Base-by-base conservation (phyloP, 345 rosid species). In the Raphanus raphanistrum region DNA sequence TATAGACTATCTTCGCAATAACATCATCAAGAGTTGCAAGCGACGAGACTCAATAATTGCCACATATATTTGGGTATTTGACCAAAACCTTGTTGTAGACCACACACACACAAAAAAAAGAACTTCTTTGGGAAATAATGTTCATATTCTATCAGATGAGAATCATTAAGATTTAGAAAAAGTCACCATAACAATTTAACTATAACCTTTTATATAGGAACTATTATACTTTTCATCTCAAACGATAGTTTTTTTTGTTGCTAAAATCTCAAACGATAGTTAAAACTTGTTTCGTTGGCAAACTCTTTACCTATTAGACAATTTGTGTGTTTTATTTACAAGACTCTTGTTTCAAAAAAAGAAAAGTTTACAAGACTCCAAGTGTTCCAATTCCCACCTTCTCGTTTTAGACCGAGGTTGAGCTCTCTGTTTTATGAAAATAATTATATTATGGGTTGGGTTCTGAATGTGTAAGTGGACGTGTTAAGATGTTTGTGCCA, bases 41-140 rank as follows among this genome's bases (percentile, higher is more conserved):
- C 52, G 72, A 71, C 72, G 36, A 64, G 62, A 33, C 77, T 60
- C 68, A 50, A 72, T 78, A 72, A 66, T 72, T 65, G 68, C 54
- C 64, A 61, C 68, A 59, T 31, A 64, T 25, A 71, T 76, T 63
- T 35, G 16, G 6, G 64, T 57, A 21, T 57, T 59, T 11, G 63
- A 59, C 63, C 33, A 59, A 27, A 59, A 59, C 63, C 63, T 28
- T 27, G 17, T 26, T 8, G 32, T 63, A 52, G 69, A 27, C 33
- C n/a, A 13, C 62, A 57, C 62, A 26, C 63, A 26, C 12, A 71
- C 32, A 48, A 28, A 50, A 15, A 48, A 28, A 50, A 15, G 1
- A 63, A 63, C 25, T 27, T 70, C 11, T 32, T 32, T 76, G 68
- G 63, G n/a, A 60, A 6, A 68, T 60, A 48, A 60, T 48, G 6